Conservation (phyloP, 805 yeast genomes). For the Soucietia sequanensis region DNA sequence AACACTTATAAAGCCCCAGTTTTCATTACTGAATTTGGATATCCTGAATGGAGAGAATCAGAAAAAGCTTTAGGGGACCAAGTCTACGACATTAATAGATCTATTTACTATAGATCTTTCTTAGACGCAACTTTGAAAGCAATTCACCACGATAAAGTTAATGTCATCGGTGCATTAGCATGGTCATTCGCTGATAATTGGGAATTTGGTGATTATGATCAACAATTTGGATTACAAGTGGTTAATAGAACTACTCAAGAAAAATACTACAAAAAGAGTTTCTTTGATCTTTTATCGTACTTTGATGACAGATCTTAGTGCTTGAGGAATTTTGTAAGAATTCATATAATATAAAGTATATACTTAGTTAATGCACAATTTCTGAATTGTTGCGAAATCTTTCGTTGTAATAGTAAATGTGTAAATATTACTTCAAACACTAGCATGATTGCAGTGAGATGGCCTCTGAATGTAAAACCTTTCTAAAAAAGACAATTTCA, state of each 20-base stretch:
- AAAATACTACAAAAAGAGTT: conserved; percentile 21
- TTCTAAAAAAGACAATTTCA: no score
- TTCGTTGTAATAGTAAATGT: no score
- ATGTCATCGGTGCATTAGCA: conserved; percentile 27
- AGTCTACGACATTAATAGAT: conserved; percentile 24
- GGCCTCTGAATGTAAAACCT: no score
- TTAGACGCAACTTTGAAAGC: conserved; percentile 23
- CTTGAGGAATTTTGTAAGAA: neutral
- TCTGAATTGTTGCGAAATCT: no score
- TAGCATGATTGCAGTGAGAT: no score
- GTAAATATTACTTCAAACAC: no score
- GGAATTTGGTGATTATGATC: conserved; percentile 27
- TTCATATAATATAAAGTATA: no score
- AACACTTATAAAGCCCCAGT: conserved; percentile 22
- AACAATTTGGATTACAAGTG: conserved; percentile 23
- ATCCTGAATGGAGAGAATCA: conserved; percentile 30
- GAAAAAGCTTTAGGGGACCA: conserved; percentile 22
- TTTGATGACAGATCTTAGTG: conserved; percentile 11
- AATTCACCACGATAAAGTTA: conserved; percentile 20
- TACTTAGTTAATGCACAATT: no score
- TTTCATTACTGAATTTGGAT: conserved; percentile 32
- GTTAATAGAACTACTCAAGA: conserved; percentile 26
- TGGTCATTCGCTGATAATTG: conserved; percentile 34
- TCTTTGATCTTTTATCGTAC: conserved; percentile 12
- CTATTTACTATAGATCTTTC: conserved; percentile 26